Evolutionary conservation across 2,329 filamentous ascomycete genomes (phyloP), one percentile per base, ranked within the genome.

Genomic region (Penicillium hordei): DNA sequence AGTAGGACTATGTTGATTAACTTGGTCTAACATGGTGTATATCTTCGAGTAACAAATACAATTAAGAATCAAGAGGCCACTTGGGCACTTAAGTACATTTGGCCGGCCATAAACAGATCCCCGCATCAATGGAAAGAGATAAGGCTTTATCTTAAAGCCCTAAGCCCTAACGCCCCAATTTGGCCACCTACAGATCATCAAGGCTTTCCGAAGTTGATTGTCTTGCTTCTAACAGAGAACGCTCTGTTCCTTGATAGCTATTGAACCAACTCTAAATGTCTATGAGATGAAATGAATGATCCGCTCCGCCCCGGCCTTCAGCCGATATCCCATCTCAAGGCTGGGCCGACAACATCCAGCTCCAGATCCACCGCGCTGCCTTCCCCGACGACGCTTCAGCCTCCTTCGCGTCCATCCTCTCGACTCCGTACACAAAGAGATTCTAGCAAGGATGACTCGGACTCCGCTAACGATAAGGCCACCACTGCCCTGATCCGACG

Each of bases 401-500:
- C 71, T 13, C 64, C 71, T 43, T 45, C 54, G 57, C 69, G 72
- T 44, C 66, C 71, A 21, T 66, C 71, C 13, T 73, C 70, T 33
- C 71, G 71, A 45, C 55, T 70, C 17, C 70, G 65, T 34, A 60
- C 60, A 17, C 65, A 65, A 39, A 71, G 65, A 54, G 38, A 60
- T n/a, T 53, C 63, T 5, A 59, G 45, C 39, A 64, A 84, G 84
- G 66, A 69, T 57, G 68, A 72, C 34, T 45, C 57, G 57, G 70
- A 78, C 73, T 81, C 83, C 50, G 81, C 87, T 60, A 90, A 89
- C 38, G 89, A 96, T 71, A 88, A 86, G 70, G 87, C 89, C n/a
- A 96, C 92, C 0, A 78, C 86, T 27, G 83, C 87, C 60, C 84
- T 97, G 64, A 90, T 97, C 75, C 90, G 92, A 59, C 88, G 91